Evolutionary conservation across 1,139 yeast species (phyloP).

Genomic region (Yamadazyma sp.): DNA sequence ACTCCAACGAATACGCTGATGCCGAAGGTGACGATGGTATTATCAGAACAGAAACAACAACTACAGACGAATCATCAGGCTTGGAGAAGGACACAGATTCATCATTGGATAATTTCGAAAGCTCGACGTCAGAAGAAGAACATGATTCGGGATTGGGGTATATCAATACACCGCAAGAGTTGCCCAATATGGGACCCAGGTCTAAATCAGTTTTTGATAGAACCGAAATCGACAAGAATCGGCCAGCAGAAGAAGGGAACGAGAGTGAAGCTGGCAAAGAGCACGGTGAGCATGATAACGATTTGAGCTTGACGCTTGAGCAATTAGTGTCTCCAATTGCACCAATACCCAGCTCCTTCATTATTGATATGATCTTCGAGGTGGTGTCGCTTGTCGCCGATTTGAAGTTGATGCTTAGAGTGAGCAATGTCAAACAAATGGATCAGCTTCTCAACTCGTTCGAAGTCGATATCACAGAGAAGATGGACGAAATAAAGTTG

Average conservation of each 20-base stretch:
- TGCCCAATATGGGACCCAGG: constrained; percentile 29
- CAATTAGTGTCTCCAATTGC: constrained; percentile 53
- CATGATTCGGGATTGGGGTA: background rate
- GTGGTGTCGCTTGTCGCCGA: constrained; percentile 61
- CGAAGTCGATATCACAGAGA: constrained; percentile 27
- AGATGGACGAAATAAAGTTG: constrained; percentile 14
- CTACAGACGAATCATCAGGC: too few species aligned
- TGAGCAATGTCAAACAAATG: constrained; percentile 62
- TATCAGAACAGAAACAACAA: too few species aligned
- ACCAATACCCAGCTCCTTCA: constrained; percentile 51
- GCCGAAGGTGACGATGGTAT: too few species aligned
- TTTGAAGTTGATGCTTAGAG: constrained; percentile 61
- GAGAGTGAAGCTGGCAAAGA: constrained; percentile 13
- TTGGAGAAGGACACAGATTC: background rate
- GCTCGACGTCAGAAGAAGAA: background rate
- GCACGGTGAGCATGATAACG: constrained; percentile 13
- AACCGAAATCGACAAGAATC: constrained; percentile 17
- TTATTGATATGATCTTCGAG: constrained; percentile 61
- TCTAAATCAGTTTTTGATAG: constrained; percentile 40
- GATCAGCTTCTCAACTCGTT: constrained; percentile 41
- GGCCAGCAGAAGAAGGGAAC: constrained; percentile 8
- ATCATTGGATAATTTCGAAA: background rate
- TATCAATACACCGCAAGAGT: constrained; percentile 15
- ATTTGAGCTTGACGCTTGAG: constrained; percentile 42
- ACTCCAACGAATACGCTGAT: background rate